Evolutionary conservation across 805 yeast genomes (phyloP), one percentile per base, ranked within the genome.

Genomic region (Myxozyma vanderwaltii): DNA sequence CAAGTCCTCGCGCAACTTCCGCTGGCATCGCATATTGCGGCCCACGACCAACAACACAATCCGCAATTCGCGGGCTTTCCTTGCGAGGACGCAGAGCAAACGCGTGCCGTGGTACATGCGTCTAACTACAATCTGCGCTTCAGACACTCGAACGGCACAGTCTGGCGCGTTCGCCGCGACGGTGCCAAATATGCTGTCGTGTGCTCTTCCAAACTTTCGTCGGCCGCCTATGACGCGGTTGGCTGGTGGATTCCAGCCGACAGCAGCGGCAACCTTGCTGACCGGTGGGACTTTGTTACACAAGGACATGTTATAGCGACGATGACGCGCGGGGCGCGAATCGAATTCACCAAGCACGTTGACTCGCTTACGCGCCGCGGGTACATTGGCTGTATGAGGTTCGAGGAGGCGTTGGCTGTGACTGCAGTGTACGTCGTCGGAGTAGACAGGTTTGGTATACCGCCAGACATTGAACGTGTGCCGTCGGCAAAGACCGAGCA

Each of bases 341-440:
- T 50, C 44, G 43, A 38, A 6, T 29, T 51, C 19, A 27, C 23
- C n/a, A 31, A 39, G 21, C 29, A 49, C 10, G 54, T 51, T 3
- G 50, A 33, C 4, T 17, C 5, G 27, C 23, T 41, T 29, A 10
- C 51, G 17, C 46, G 36, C 12, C 50, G 51, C 5, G 47, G 54
- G n/a, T 40, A 35, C 19, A 49, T 59, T 15, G 64, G 63, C 21
- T 29, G 36, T 15, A 17, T 61, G 26, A 26, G 53, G 21, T 61
- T 61, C 31, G 64, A 48, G 13, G 64, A 61, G 21, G 64, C 64
- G 3, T 35, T 61, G 29, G 40, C 35, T 6, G 26, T 57, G n/a
- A 33, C 63, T 10, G 58, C 59, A 2, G 36, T 61, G 24, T 61
- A 23, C 40, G 29, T 58, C 26, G 55, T 46, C 21, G 59, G 44